Conservation (phyloP, 2,329 filamentous ascomycete genomes). For the Colletotrichum musicola region DNA sequence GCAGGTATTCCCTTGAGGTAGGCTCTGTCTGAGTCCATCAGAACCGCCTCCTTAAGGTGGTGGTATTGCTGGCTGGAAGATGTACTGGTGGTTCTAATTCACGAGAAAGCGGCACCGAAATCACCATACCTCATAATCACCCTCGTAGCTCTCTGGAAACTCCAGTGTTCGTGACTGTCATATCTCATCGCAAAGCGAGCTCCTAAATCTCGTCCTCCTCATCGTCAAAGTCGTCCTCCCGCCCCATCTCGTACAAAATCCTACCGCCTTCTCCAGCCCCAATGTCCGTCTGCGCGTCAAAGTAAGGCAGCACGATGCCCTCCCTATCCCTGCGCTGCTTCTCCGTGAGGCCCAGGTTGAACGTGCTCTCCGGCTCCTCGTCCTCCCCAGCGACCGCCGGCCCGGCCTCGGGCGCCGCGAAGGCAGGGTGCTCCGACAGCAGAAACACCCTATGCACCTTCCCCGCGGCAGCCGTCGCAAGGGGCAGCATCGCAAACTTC, state of each 20-base stretch:
- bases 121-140: not conserved
- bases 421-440: slow-evolving; percentile 82
- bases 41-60: not conserved
- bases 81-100: not conserved
- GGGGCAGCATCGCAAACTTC: slow-evolving; percentile 64
- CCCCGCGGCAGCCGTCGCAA: not conserved
- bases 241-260: slow-evolving; percentile 96
- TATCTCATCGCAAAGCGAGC: not conserved
- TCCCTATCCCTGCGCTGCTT: slow-evolving; percentile 90
- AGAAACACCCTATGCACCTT: slow-evolving; percentile 62
- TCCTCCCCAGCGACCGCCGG: slow-evolving; percentile 51
- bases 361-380: slow-evolving; percentile 78
- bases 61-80: not conserved
- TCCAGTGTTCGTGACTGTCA: not conserved
- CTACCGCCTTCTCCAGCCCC: slow-evolving; percentile 87
- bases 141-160: not conserved
- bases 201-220: slow-evolving; percentile 89
- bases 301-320: slow-evolving; percentile 92
- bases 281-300: slow-evolving; percentile 89
- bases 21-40: not conserved
- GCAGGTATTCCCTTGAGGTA: not conserved
- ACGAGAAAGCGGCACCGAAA: not conserved
- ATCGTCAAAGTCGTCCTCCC: slow-evolving; percentile 96
- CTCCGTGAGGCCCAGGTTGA: slow-evolving; percentile 88
- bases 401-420: slow-evolving; percentile 61